phyloP scores from a whole-genome alignment of 208 protist genomes.

The Crithidia sp. region DNA sequence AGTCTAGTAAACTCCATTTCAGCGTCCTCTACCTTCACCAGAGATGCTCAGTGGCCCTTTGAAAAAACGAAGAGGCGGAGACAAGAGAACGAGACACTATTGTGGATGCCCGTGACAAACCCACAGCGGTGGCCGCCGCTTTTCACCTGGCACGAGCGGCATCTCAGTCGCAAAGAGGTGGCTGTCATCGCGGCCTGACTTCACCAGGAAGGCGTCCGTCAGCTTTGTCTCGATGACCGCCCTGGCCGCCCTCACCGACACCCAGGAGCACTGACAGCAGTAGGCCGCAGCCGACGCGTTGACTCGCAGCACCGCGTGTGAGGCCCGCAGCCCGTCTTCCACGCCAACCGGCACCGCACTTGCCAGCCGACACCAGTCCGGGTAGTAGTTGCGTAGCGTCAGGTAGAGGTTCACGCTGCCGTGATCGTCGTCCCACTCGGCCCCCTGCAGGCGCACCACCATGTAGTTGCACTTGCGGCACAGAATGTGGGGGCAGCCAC shows the following conservation, averaged over 20 bases:
- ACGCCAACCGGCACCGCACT: slow-evolving; percentile 57
- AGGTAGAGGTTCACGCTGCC: slow-evolving; percentile 78
- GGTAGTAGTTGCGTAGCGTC: slow-evolving; percentile 87
- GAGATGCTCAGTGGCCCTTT: too few species aligned
- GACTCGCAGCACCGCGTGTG: slow-evolving; percentile 40
- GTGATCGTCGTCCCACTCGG: slow-evolving; percentile 63
- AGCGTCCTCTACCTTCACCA: too few species aligned
- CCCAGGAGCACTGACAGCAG: slow-evolving; percentile 90
- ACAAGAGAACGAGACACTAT: not conserved
- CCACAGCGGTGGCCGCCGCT: slow-evolving; percentile 80
- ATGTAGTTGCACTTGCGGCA: slow-evolving; percentile 81
- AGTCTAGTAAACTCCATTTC: too few species aligned
- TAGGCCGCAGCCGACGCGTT: slow-evolving; percentile 60
- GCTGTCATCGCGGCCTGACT: slow-evolving; percentile 1
- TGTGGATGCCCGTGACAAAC: slow-evolving; percentile 67
- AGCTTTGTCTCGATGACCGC: slow-evolving; percentile 66
- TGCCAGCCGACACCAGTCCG: slow-evolving; percentile 84
- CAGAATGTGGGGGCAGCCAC: slow-evolving; percentile 74
- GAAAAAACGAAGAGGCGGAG: too few species aligned
- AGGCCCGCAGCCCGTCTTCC: slow-evolving; percentile 3
- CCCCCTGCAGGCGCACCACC: slow-evolving; percentile 81
- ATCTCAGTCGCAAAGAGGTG: slow-evolving; percentile 65
- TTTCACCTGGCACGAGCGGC: slow-evolving; percentile 41
- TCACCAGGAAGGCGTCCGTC: slow-evolving; percentile 35
- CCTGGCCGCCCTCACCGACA: slow-evolving; percentile 51